Percentiles rank a stretch among this genome's conserved stretches.
Evolutionary conservation across 352 stramenopile species (phyloP).

Genomic region (Phytophthora pseudosyringae): DNA sequence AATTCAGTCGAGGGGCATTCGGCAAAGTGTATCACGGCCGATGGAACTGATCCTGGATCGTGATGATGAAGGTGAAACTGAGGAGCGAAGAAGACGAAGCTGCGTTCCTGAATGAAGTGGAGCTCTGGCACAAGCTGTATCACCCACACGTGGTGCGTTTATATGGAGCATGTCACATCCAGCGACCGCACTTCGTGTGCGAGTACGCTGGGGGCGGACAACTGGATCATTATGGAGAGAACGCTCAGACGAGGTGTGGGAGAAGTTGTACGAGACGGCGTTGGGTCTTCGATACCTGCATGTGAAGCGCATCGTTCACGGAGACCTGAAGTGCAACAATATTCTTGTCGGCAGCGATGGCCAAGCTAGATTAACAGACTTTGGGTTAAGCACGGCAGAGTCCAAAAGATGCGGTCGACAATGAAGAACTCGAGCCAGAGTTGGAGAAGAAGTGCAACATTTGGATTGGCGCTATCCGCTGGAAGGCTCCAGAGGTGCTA

Average conservation of each 20-base stretch:
- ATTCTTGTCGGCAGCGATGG: conserved; percentile 25
- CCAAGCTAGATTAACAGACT: conserved; percentile 22
- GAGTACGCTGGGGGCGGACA: conserved; percentile 17
- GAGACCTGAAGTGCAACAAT: conserved; percentile 65
- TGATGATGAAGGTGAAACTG: conserved; percentile 31
- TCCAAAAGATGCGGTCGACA: neutral
- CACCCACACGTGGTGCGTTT: conserved; percentile 19
- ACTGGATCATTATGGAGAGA: conserved; percentile 12
- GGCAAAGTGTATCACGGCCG: conserved; percentile 16
- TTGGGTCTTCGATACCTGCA: conserved; percentile 64
- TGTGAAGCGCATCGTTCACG: conserved; percentile 53
- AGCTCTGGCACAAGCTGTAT: conserved; percentile 17
- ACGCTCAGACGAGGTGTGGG: conserved; percentile 12
- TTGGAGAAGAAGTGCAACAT: neutral
- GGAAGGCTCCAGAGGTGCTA: conserved; percentile 30
- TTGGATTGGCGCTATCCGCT: conserved; percentile 10
- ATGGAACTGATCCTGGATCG: conserved; percentile 28
- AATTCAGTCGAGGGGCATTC: conserved; percentile 23
- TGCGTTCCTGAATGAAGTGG: conserved; percentile 23
- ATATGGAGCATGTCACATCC: conserved; percentile 11
- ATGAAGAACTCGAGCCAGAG: conserved; percentile 2
- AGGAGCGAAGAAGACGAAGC: conserved; percentile 13
- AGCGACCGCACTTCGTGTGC: conserved; percentile 18
- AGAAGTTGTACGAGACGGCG: conserved; percentile 32
- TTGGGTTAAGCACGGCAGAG: conserved; percentile 16